phyloP scores from a whole-genome alignment of 495 filamentous ascomycete species.

The Tuber aestivum region DNA sequence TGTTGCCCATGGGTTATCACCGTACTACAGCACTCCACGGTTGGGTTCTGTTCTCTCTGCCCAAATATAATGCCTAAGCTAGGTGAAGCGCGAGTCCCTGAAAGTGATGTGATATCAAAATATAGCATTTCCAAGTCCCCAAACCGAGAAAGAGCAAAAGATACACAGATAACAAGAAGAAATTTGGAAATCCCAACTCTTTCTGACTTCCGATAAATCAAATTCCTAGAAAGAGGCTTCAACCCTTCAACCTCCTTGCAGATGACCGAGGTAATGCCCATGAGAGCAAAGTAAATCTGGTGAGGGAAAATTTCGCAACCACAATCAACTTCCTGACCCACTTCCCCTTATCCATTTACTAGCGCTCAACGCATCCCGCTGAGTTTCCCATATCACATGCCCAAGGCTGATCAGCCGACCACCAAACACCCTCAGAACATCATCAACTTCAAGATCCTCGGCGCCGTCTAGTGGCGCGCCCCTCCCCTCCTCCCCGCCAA shows the following conservation, averaged over 20 bases:
- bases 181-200: not conserved
- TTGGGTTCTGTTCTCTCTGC: not conserved
- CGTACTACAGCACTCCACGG: not conserved
- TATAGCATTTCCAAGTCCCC: not conserved
- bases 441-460: conserved; percentile 33
- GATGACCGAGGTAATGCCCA: not conserved
- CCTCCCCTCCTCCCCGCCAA: conserved; percentile 44
- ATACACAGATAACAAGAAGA: not conserved
- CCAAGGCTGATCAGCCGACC: conserved; percentile 43
- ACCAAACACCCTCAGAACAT: conserved; percentile 48
- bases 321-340: not conserved
- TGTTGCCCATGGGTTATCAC: not conserved
- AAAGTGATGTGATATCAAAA: not conserved
- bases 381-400: conserved; percentile 13
- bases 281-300: not conserved
- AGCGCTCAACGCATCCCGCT: conserved; percentile 18
- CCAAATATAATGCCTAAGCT: not conserved
- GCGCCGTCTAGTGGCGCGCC: conserved; percentile 15
- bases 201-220: not conserved
- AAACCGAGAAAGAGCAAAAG: not conserved
- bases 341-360: conserved; percentile 10
- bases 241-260: not conserved
- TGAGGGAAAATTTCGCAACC: not conserved
- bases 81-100: not conserved
- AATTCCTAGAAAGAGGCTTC: not conserved